These are phyloP conservation scores for Potentilla sterilis DNA, from an alignment of 306 rosid genomes.

Conservation along the genomic window DNA sequence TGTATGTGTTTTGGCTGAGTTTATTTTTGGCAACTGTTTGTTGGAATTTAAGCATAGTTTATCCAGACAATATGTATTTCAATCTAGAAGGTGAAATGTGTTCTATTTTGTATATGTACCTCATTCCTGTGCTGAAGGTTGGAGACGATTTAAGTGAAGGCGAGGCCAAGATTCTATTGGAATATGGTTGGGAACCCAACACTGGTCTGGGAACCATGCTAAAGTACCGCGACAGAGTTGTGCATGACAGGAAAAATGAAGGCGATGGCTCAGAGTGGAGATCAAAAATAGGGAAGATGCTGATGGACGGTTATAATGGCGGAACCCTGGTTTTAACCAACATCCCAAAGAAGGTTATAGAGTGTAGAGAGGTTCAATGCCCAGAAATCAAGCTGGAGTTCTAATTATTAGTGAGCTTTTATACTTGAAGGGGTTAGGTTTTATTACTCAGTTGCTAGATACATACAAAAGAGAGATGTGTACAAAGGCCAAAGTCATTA, in stretches of 20 bases:
- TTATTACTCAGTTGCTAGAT: background rate
- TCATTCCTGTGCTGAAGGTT: constrained; percentile 31
- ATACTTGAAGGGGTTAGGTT: background rate
- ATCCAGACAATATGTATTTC: background rate
- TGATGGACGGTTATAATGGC: constrained; percentile 66
- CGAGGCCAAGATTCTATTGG: constrained; percentile 67
- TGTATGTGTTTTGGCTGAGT: background rate
- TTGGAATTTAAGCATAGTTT: background rate
- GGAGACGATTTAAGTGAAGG: constrained; percentile 62
- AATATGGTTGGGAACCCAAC: constrained; percentile 76
- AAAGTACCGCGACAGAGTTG: constrained; percentile 74
- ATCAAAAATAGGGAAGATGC: constrained; percentile 71
- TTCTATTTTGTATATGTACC: background rate
- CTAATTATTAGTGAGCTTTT: background rate
- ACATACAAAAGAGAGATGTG: background rate
- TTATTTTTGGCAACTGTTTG: background rate
- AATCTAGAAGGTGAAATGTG: background rate
- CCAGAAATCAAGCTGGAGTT: constrained; percentile 39
- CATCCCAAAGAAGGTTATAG: constrained; percentile 49
- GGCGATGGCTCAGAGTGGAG: constrained; percentile 70
- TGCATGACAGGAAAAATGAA: constrained; percentile 68
- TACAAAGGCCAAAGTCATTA: background rate
- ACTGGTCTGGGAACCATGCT: constrained; percentile 92
- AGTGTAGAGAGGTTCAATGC: constrained; percentile 32
- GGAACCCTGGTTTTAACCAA: constrained; percentile 43